Base-by-base conservation (phyloP, 2,329 filamentous ascomycete genomes). In the Arthrocladium fulminans region DNA sequence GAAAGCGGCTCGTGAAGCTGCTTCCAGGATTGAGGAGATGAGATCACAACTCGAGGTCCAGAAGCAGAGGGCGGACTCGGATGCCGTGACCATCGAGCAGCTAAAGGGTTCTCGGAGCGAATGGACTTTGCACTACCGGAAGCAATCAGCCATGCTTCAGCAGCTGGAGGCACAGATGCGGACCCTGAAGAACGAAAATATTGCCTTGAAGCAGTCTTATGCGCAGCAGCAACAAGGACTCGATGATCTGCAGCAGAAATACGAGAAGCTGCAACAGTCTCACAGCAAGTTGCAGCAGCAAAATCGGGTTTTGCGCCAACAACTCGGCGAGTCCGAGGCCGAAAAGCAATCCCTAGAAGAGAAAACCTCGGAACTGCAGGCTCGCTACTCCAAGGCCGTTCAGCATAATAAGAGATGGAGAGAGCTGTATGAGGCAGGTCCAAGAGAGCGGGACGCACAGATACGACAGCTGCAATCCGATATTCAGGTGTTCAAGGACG, bases 41-140 rank as follows among this genome's bases (percentile, higher is more conserved):
- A 38, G 22, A 23, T 24, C 44, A 15, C 32, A 39, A 24, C 44
- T 47, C n/a, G 44, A 47, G 34, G 44, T 47, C n/a, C 44, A 47
- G 29, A 30, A 39, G 20, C 44, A 47, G n/a, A 38, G 23, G 25
- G 39, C 39, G 12, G 32, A 47, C 6, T 38, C 44, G 12, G 44
- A 47, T 39, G n/a, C 44, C 17, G 23, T 17, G 12, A 47, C 32
- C 10, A 47, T 47, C 13, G 32, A 38, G 17, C 32, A 47, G 15
- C 22, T 47, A 12, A 39, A 47, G 29, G 24, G 22, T 23, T 25
- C 44, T 10, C 44, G 44, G 8, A 47, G 39, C 9, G 20, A 38
- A 24, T 47, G 44, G 44, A 20, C 44, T 10, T 22, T 34, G 6
- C 30, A 47, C 20, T 47, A 47, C 23, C 44, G 39, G 23, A 38